A percentile compares a stretch with the other conserved stretches of the same genome.
Conservation (phyloP, 805 yeast species). For the Ogataea paraovalis region DNA sequence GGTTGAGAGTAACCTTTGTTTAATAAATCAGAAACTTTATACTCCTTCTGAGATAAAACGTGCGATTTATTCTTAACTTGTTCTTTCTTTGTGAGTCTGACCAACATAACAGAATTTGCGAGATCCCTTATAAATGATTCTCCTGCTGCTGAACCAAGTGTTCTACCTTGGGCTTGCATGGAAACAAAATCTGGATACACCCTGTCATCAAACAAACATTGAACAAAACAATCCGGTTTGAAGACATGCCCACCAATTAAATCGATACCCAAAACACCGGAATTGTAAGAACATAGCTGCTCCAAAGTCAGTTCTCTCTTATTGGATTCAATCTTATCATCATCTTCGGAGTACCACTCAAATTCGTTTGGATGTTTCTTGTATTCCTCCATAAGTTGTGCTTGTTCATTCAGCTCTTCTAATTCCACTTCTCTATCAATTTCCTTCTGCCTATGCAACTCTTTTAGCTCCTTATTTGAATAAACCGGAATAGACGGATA, state of each 20-base stretch:
- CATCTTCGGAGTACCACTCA: conserved; percentile 56
- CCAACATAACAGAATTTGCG: conserved; percentile 50
- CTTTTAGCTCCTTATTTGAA: conserved; percentile 51
- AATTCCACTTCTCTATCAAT: conserved; percentile 35
- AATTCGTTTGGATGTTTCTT: conserved; percentile 56
- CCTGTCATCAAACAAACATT: conserved; percentile 62
- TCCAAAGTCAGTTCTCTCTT: conserved; percentile 48
- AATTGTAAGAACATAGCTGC: conserved; percentile 49
- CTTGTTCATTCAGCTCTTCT: conserved; percentile 43
- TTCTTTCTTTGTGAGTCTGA: conserved; percentile 54
- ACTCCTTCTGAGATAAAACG: conserved; percentile 46
- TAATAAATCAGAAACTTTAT: conserved; percentile 52
- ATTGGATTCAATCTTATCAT: conserved; percentile 32
- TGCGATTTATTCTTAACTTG: conserved; percentile 46
- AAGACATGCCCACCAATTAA: conserved; percentile 46
- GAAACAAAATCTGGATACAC: conserved; percentile 55
- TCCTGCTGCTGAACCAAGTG: conserved; percentile 44
- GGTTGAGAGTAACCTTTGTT: conserved; percentile 45
- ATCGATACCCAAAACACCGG: conserved; percentile 61
- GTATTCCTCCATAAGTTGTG: conserved; percentile 45
- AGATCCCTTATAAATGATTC: conserved; percentile 69
- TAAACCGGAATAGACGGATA: conserved; percentile 63
- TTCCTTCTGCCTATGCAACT: conserved; percentile 38
- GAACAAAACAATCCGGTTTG: conserved; percentile 48
- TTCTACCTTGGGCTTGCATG: conserved; percentile 43